These are phyloP conservation scores for Sporothrix pallida DNA, from an alignment of 2,329 filamentous ascomycete species.

Conservation along the genomic window DNA sequence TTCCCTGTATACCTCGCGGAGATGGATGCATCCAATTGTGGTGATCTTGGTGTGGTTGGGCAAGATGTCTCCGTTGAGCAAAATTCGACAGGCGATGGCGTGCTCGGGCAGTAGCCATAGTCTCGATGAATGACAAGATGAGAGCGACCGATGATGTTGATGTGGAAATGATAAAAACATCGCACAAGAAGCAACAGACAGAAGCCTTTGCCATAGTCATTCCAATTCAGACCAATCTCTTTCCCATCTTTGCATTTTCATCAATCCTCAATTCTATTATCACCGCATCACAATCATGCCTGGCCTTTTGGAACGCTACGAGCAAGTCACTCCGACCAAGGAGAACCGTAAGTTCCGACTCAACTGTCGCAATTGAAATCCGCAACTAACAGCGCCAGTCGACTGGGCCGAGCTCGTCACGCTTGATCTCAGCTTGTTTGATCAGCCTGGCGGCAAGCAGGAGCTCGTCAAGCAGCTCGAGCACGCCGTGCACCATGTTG, in stretches of 20 bases:
- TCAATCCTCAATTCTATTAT: background rate
- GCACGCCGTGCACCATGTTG: slow-evolving; percentile 54
- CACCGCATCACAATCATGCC: slow-evolving; percentile 29
- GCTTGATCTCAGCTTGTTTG: slow-evolving; percentile 44
- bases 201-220: background rate
- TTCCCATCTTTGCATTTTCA: background rate
- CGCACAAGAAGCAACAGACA: background rate
- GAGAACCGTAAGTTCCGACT: slow-evolving; percentile 32
- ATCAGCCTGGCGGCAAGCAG: slow-evolving; percentile 45
- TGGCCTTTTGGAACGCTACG: slow-evolving; percentile 35
- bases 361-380: background rate
- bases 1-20: background rate
- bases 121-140: background rate
- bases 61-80: background rate
- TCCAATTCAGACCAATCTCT: no score
- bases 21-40: background rate
- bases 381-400: slow-evolving; percentile 28
- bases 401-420: slow-evolving; percentile 40
- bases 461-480: slow-evolving; percentile 45
- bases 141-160: background rate
- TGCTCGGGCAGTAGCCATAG: background rate
- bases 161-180: background rate
- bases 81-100: slow-evolving; percentile 17
- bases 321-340: slow-evolving; percentile 38
- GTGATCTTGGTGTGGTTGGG: background rate